A percentile compares a stretch with the other conserved stretches of the same genome.
phyloP scores from a whole-genome alignment of 768 basidiomycete species.

The Sporobolomyces phaffii region DNA sequence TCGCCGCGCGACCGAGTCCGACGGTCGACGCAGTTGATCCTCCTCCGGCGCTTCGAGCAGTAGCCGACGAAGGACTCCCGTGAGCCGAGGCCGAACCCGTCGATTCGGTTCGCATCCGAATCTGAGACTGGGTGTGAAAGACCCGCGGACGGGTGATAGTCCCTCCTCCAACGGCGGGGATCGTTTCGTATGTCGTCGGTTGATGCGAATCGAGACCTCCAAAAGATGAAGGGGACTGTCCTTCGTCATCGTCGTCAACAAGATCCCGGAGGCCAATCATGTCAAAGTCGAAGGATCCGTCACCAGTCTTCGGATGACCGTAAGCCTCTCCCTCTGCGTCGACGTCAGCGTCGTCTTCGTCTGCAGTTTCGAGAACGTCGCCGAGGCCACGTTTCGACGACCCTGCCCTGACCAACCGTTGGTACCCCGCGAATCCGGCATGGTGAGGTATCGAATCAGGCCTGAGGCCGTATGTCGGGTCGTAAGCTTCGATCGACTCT shows the following conservation, averaged over 20 bases:
- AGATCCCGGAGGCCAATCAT: slow-evolving; percentile 44
- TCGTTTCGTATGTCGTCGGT: slow-evolving; percentile 61
- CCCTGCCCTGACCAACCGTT: slow-evolving; percentile 55
- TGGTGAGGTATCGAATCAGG: slow-evolving; percentile 84
- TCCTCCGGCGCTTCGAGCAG: slow-evolving; percentile 20
- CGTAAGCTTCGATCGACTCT: slow-evolving; percentile 71
- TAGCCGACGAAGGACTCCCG: slow-evolving; percentile 30
- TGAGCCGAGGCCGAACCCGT: slow-evolving; percentile 42
- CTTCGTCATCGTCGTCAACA: slow-evolving; percentile 33
- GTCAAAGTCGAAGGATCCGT: slow-evolving; percentile 45
- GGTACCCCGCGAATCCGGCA: slow-evolving; percentile 71
- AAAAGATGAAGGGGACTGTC: slow-evolving; percentile 19
- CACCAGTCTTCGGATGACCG: background rate
- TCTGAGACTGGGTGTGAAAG: slow-evolving; percentile 75
- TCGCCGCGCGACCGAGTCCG: slow-evolving; percentile 12
- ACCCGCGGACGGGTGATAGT: slow-evolving; percentile 76
- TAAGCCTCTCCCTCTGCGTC: background rate
- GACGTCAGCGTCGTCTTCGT: slow-evolving; percentile 50
- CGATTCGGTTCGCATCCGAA: slow-evolving; percentile 45
- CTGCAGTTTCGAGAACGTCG: slow-evolving; percentile 32
- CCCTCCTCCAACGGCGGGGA: slow-evolving; percentile 88
- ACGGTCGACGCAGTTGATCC: slow-evolving; percentile 24
- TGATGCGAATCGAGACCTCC: slow-evolving; percentile 3
- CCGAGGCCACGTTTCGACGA: slow-evolving; percentile 46
- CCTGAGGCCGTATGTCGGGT: slow-evolving; percentile 91